Conservation (phyloP, 2,329 filamentous ascomycete species). For the Sordariomycetes sp. region DNA sequence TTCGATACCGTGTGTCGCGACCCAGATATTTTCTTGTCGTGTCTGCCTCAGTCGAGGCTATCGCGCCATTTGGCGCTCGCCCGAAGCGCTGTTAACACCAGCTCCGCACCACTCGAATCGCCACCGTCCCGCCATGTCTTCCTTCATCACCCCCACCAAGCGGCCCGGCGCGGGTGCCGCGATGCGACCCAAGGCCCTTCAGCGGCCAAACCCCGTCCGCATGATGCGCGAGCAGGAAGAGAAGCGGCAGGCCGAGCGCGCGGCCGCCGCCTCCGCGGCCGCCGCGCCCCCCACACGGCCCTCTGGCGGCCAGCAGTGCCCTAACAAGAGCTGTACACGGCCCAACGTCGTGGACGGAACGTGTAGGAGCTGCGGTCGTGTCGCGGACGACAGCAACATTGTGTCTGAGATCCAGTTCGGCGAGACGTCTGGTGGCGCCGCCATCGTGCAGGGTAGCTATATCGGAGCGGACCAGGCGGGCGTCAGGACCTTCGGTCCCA, state of each 20-base stretch:
- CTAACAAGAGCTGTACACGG: slow-evolving; percentile 46
- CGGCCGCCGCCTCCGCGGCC: slow-evolving; percentile 14
- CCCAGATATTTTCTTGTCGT: neutral
- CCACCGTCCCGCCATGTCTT: neutral
- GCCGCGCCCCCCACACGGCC: slow-evolving; percentile 14
- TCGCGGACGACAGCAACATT: slow-evolving; percentile 77
- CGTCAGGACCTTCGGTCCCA: slow-evolving; percentile 52
- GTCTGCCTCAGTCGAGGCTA: neutral
- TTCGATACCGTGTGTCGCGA: neutral
- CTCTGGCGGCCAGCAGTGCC: slow-evolving; percentile 30
- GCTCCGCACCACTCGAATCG: neutral
- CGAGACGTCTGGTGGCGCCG: slow-evolving; percentile 73
- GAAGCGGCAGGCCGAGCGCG: slow-evolving; percentile 22
- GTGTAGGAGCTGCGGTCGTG: slow-evolving; percentile 73
- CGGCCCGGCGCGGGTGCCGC: slow-evolving; percentile 13
- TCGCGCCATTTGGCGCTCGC: neutral
- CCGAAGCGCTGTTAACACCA: neutral
- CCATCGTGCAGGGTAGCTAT: slow-evolving; percentile 81
- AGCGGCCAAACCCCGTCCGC: slow-evolving; percentile 31
- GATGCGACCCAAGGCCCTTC: slow-evolving; percentile 22
- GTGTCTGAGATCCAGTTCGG: slow-evolving; percentile 87
- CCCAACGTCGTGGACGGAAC: slow-evolving; percentile 52
- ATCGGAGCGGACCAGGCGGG: slow-evolving; percentile 77
- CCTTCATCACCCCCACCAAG: neutral
- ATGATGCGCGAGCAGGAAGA: slow-evolving; percentile 38